Conservation (phyloP, 1,139 yeast genomes). For the Groenewaldozyma sp. region DNA sequence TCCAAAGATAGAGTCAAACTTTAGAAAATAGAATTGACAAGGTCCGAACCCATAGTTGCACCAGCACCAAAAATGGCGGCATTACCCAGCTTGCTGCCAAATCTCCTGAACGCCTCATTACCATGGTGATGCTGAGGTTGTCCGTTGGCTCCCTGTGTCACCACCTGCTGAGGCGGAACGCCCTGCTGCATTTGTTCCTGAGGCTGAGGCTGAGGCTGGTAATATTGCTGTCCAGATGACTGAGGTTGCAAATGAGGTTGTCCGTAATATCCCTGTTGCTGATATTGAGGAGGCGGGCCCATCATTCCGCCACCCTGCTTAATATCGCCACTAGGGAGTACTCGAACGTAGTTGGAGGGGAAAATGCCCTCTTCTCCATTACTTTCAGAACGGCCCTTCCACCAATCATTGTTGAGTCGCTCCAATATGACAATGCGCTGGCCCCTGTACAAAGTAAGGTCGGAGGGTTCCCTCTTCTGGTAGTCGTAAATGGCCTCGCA, state of each 20-base stretch:
- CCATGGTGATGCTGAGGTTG: constrained; percentile 23
- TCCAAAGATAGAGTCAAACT: no score
- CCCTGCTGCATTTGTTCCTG: constrained; percentile 22
- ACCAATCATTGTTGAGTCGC: constrained; percentile 81
- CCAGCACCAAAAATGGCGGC: constrained; percentile 98
- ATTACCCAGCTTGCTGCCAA: constrained; percentile 80
- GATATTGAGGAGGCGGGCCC: constrained; percentile 17
- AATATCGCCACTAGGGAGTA: constrained; percentile 16
- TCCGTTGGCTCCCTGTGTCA: constrained; percentile 20
- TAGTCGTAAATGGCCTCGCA: constrained; percentile 70
- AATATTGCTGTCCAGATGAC: constrained; percentile 12
- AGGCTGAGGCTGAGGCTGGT: constrained; percentile 38
- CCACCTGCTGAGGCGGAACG: constrained; percentile 20
- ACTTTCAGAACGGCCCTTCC: constrained; percentile 56
- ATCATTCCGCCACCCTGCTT: constrained; percentile 13
- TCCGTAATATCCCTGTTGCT: constrained; percentile 7
- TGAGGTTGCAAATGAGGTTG: constrained; percentile 7
- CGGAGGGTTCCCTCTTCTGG: constrained; percentile 60
- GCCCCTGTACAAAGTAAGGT: constrained; percentile 54
- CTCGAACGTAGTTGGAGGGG: constrained; percentile 61
- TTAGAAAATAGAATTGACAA: constrained; percentile 77
- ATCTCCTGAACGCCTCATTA: constrained; percentile 43
- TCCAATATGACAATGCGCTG: constrained; percentile 63
- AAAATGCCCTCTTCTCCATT: constrained; percentile 73
- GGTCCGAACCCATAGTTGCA: constrained; percentile 84